Evolutionary conservation across 306 rosid species (phyloP).

Genomic region (Pterocarpus macrocarpus): DNA sequence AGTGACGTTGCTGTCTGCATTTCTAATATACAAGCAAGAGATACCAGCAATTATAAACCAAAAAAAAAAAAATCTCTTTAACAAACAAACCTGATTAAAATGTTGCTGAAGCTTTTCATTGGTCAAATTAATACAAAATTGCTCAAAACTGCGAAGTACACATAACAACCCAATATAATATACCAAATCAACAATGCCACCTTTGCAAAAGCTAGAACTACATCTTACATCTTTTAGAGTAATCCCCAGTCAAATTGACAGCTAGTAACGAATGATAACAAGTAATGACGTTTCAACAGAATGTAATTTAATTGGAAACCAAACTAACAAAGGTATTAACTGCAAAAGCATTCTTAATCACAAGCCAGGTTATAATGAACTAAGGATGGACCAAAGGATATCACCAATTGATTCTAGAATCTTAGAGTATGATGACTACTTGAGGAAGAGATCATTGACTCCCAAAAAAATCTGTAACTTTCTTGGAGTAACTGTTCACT

Average conservation of each 20-base stretch:
- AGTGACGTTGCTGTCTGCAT: neutral
- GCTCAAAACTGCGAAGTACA: constrained; percentile 77
- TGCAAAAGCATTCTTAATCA: constrained; percentile 4
- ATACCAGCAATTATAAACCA: constrained; percentile 23
- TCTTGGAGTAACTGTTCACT: constrained; percentile 34
- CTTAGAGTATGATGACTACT: constrained; percentile 19
- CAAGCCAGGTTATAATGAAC: constrained; percentile 20
- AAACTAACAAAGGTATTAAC: constrained; percentile 14
- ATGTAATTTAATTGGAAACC: constrained; percentile 1
- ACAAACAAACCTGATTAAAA: constrained; percentile 79
- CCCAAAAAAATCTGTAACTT: constrained; percentile 22
- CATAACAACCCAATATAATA: constrained; percentile 26
- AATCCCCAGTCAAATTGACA: neutral
- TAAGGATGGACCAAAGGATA: constrained; percentile 16
- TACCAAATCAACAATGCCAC: constrained; percentile 21
- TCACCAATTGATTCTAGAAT: constrained; percentile 37
- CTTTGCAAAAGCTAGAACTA: constrained; percentile 2
- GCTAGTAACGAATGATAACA: neutral
- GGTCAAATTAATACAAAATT: constrained; percentile 88
- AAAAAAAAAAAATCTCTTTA: constrained; percentile 28
- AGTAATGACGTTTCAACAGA: constrained; percentile 14
- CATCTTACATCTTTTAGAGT: neutral
- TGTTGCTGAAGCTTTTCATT: constrained; percentile 96
- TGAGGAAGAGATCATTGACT: constrained; percentile 29
- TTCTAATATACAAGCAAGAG: constrained; percentile 19